These are phyloP conservation scores for Colletotrichum sp. DNA, from an alignment of 2,329 filamentous ascomycete species.

Conservation along the genomic window DNA sequence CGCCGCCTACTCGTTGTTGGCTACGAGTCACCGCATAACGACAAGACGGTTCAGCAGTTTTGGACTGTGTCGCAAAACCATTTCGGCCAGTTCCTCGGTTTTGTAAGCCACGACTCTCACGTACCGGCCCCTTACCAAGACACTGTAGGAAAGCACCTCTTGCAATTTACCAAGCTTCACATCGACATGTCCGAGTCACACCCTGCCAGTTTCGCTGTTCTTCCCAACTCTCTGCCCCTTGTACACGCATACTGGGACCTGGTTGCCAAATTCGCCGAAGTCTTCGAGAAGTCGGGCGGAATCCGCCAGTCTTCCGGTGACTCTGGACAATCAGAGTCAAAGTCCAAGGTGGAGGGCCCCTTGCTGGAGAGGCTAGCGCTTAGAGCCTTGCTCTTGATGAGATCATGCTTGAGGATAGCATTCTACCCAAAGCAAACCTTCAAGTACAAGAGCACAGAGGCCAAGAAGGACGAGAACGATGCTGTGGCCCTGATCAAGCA, in stretches of 20 bases:
- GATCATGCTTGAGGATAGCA: slow-evolving; percentile 84
- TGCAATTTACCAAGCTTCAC: slow-evolving; percentile 92
- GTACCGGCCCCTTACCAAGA: slow-evolving; percentile 60
- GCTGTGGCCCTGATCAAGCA: slow-evolving; percentile 73
- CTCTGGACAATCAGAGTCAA: slow-evolving; percentile 36
- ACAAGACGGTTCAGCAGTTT: slow-evolving; percentile 76
- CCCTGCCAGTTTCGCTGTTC: slow-evolving; percentile 79
- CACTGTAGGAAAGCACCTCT: slow-evolving; percentile 80
- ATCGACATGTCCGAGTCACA: slow-evolving; percentile 82
- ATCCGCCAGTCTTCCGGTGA: slow-evolving; percentile 50
- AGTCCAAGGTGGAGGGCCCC: slow-evolving; percentile 61
- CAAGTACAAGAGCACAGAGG: slow-evolving; percentile 77
- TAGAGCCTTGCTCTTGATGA: slow-evolving; percentile 81
- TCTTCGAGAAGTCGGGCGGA: slow-evolving; percentile 68
- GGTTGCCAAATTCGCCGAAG: slow-evolving; percentile 76
- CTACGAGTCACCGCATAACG: slow-evolving; percentile 83
- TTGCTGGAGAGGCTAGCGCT: slow-evolving; percentile 81
- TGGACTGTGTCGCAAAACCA: slow-evolving; percentile 82
- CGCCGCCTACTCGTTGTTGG: slow-evolving; percentile 80
- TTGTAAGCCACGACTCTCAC: slow-evolving; percentile 62
- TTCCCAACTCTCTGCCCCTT: slow-evolving; percentile 80
- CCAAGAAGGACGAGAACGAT: slow-evolving; percentile 76
- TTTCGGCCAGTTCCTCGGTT: slow-evolving; percentile 75
- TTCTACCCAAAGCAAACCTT: slow-evolving; percentile 83
- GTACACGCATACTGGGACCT: slow-evolving; percentile 86